Evolutionary conservation across 805 yeast species (phyloP), one percentile per base, ranked within the genome.

Genomic region (Metschnikowia cubensis): DNA sequence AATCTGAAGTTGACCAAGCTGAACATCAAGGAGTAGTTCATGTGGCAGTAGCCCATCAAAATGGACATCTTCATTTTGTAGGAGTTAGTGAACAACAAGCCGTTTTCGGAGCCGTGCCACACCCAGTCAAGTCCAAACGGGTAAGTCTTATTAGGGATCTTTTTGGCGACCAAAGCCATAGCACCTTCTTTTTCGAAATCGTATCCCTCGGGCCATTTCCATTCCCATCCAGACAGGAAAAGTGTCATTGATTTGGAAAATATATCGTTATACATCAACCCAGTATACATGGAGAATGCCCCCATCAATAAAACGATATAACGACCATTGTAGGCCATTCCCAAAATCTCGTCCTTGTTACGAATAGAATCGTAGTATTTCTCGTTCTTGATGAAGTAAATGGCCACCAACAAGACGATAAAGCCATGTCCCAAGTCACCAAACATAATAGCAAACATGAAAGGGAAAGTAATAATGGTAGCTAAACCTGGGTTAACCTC

Each of bases 391-490:
- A 85, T 85, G 51, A 85, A 65, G 3, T 69, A 62, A 17, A 74
- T 54, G 11, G 87, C 87, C 18, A 81, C 84, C 56, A 83, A 63
- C 31, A 79, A 64, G 61, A 85, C 69, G 49, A 85, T 70, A 50
- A 82, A 68, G n/a, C 91, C 91, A 62, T 85, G 91, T 10, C 91
- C 91, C 55, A 85, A 70, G 69, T 85, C 91, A 69, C 91, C 91
- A 69, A 85, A 85, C 91, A 85, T 85, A 54, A 85, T 82, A 15
- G 91, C 89, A 69, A 85, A 85, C 88, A 85, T 82, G 62, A 85
- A 85, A 14, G 91, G 91, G 69, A 85, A 85, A 0, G 91, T 85
- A 15, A 84, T 82, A 37, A 84, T 76, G 1, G 90, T 82, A 15
- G 91, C 84, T 53, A 85, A 74, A 49, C 89, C 89, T 8, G 91